Conservation (phyloP, 2,329 filamentous ascomycete genomes). For the Alternaria gansuensis region DNA sequence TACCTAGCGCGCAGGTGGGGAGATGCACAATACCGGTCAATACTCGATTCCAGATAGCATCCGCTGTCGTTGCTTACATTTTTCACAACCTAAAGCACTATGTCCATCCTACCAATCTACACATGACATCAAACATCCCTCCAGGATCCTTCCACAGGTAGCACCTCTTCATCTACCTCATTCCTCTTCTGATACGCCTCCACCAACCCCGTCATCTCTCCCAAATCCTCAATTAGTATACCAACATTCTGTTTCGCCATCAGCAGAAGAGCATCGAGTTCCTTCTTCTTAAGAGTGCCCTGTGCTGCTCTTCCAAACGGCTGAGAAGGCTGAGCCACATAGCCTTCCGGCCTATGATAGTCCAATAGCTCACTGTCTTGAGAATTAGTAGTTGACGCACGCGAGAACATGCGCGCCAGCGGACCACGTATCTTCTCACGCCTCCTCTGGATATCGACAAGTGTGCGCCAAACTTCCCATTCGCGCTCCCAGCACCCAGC, state of each 20-base stretch:
- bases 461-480: conserved; percentile 25
- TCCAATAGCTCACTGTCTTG: neutral
- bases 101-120: neutral
- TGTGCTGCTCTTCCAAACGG: neutral
- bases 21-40: neutral
- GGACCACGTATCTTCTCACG: neutral
- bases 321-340: neutral
- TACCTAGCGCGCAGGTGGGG: neutral
- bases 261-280: conserved; percentile 23
- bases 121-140: conserved; percentile 4
- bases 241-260: conserved; percentile 31
- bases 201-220: conserved; percentile 28
- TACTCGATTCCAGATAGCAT: neutral
- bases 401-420: conserved; percentile 5
- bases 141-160: neutral
- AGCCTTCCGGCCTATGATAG: neutral
- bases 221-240: conserved; percentile 31
- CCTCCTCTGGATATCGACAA: conserved; percentile 14
- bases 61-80: neutral
- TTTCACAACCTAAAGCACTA: neutral
- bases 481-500: conserved; percentile 30
- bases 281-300: conserved; percentile 13
- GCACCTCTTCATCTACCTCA: neutral
- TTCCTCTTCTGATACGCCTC: conserved; percentile 12
- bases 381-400: neutral